These are phyloP conservation scores for Neurospora sp. DNA, from an alignment of 495 filamentous ascomycete species.

Conservation along the genomic window DNA sequence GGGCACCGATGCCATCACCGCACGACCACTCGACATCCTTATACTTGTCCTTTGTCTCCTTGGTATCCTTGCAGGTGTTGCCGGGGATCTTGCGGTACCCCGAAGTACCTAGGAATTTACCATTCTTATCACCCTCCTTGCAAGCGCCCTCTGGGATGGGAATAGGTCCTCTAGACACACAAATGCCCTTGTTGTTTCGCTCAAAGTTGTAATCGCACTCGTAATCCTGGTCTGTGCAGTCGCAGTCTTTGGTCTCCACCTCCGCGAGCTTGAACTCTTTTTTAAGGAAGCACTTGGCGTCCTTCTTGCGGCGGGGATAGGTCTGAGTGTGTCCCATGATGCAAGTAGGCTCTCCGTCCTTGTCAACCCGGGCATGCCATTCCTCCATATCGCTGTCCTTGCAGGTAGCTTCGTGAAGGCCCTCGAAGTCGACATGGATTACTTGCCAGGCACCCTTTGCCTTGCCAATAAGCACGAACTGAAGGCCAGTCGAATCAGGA, in stretches of 20 bases:
- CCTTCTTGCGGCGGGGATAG: constrained; percentile 69
- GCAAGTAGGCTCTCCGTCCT: constrained; percentile 71
- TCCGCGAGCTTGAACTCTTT: constrained; percentile 69
- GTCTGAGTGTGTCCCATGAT: constrained; percentile 91
- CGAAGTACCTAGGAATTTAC: constrained; percentile 71
- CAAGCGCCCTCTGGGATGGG: constrained; percentile 57
- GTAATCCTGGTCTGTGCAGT: constrained; percentile 73
- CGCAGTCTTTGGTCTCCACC: constrained; percentile 56
- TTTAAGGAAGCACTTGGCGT: constrained; percentile 80
- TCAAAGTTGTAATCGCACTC: constrained; percentile 92
- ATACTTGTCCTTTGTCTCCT: constrained; percentile 46
- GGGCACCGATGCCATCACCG: constrained; percentile 31
- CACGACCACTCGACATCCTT: constrained; percentile 49
- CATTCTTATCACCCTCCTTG: constrained; percentile 44
- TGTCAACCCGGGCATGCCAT: constrained; percentile 75
- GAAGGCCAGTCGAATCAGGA: constrained; percentile 80
- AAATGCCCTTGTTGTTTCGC: constrained; percentile 45
- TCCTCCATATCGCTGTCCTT: constrained; percentile 70
- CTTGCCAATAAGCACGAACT: constrained; percentile 66
- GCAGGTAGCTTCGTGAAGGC: constrained; percentile 72
- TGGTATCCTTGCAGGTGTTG: constrained; percentile 59
- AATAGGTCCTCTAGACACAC: constrained; percentile 40
- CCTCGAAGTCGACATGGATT: constrained; percentile 72
- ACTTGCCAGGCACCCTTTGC: constrained; percentile 42
- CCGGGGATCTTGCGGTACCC: constrained; percentile 91